phyloP scores from a whole-genome alignment of 495 filamentous ascomycete species.

The Massariosphaeria phaeospora region DNA sequence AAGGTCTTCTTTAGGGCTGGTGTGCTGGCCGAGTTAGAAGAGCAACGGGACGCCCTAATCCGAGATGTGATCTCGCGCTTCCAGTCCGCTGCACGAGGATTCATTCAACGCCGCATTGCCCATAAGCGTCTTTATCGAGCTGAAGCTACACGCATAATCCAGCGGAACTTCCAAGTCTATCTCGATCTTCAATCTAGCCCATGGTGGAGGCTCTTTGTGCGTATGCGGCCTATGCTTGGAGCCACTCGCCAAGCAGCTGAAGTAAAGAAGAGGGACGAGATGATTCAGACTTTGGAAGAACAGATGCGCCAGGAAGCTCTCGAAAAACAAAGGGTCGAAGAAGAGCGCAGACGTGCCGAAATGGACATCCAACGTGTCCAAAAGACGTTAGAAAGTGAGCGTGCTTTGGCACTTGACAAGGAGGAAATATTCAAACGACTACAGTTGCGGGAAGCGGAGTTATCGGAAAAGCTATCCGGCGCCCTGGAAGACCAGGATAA shows the following conservation, averaged over 20 bases:
- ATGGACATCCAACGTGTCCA: conserved; percentile 83
- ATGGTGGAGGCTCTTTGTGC: conserved; percentile 95
- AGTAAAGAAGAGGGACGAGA: conserved; percentile 89
- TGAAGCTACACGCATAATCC: conserved; percentile 91
- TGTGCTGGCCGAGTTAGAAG: conserved; percentile 93
- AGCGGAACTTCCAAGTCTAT: conserved; percentile 86
- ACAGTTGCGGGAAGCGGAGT: conserved; percentile 80
- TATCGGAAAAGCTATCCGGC: conserved; percentile 84
- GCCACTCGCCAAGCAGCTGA: conserved; percentile 85
- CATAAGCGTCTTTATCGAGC: conserved; percentile 90
- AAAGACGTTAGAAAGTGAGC: conserved; percentile 89
- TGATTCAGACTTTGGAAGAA: conserved; percentile 76
- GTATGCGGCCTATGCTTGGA: conserved; percentile 91
- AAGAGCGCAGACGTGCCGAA: conserved; percentile 83
- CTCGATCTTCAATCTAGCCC: conserved; percentile 82
- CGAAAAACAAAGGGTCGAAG: conserved; percentile 77
- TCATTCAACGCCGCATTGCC: conserved; percentile 77
- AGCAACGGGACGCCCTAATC: conserved; percentile 86
- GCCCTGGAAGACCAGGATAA: conserved; percentile 94
- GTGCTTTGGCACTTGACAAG: conserved; percentile 90
- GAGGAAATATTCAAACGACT: conserved; percentile 96
- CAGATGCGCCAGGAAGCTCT: conserved; percentile 73
- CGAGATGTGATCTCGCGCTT: conserved; percentile 90
- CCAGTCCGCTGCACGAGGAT: conserved; percentile 85
- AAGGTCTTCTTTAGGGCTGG: conserved; percentile 99